Conservation (phyloP, 2,329 filamentous ascomycete genomes). For the Furcasterigmium sp. region DNA sequence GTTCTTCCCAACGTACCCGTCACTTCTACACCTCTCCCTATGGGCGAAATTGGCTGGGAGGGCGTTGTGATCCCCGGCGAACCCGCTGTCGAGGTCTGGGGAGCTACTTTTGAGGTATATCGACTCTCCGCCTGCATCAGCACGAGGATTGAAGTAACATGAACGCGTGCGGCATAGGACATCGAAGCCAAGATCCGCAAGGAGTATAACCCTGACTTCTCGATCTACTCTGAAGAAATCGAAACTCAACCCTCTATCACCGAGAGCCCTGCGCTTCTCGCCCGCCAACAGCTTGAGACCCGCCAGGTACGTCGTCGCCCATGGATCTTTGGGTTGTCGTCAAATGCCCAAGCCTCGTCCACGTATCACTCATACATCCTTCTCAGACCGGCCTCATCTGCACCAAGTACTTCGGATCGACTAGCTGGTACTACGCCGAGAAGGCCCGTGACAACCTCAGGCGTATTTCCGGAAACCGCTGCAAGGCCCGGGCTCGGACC, state of each 20-base stretch:
- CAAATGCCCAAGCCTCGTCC: not conserved
- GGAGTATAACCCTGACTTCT: not conserved
- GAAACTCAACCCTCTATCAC: not conserved
- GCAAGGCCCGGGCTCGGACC: not conserved
- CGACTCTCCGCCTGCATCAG: not conserved
- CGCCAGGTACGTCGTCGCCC: not conserved
- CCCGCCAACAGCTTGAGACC: not conserved
- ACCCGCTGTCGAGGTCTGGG: not conserved
- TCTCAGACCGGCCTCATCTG: not conserved
- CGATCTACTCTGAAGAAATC: not conserved
- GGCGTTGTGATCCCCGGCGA: not conserved
- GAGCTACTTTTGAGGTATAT: not conserved
- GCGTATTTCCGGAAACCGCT: not conserved
- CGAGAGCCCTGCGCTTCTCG: not conserved
- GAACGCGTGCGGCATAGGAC: not conserved
- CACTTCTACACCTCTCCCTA: not conserved
- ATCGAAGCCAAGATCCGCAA: not conserved
- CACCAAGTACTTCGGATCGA: not conserved
- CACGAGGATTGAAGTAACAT: not conserved
- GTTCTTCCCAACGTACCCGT: not conserved
- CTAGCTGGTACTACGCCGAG: not conserved
- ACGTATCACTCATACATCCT: not conserved
- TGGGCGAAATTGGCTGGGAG: not conserved
- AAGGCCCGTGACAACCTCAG: not conserved
- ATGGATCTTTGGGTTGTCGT: not conserved